A percentile compares a stretch with the other conserved stretches of the same genome.
These are phyloP conservation scores for Rehmannia glutinosa DNA, from an alignment of 257 asterid genomes.

Conservation along the genomic window DNA sequence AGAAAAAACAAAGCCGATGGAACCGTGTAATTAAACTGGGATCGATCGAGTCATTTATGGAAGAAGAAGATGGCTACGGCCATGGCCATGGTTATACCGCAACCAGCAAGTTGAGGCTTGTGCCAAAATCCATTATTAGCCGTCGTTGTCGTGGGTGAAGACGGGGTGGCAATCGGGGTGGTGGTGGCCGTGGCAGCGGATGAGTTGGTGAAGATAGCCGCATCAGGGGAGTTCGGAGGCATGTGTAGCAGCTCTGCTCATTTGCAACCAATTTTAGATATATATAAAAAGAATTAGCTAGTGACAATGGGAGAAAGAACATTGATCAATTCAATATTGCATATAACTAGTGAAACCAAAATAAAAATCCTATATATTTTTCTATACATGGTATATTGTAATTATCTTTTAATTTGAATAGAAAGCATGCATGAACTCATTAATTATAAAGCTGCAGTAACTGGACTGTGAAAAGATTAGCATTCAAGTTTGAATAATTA, in stretches of 20 bases:
- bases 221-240: conserved; percentile 67
- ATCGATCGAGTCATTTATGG: background rate
- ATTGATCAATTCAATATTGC: too few species aligned
- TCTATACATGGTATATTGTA: too few species aligned
- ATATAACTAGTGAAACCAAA: too few species aligned
- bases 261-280: background rate
- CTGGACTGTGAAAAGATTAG: too few species aligned
- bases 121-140: conserved; percentile 17
- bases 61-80: conserved; percentile 25
- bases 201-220: conserved; percentile 55
- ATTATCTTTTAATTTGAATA: too few species aligned
- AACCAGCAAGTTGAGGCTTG: conserved; percentile 23
- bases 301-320: too few species aligned
- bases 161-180: conserved; percentile 19
- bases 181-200: conserved; percentile 10
- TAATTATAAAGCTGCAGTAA: too few species aligned
- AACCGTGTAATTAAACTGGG: background rate
- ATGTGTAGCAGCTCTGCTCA: conserved; percentile 58
- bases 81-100: background rate
- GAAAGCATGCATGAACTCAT: too few species aligned
- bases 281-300: background rate
- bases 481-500: too few species aligned
- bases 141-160: conserved; percentile 29
- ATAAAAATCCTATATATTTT: too few species aligned
- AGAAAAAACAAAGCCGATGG: background rate